Evolutionary conservation across 257 asterid genomes (phyloP), one percentile per base, ranked within the genome.

Genomic region (Fraxinus quadrangulata): DNA sequence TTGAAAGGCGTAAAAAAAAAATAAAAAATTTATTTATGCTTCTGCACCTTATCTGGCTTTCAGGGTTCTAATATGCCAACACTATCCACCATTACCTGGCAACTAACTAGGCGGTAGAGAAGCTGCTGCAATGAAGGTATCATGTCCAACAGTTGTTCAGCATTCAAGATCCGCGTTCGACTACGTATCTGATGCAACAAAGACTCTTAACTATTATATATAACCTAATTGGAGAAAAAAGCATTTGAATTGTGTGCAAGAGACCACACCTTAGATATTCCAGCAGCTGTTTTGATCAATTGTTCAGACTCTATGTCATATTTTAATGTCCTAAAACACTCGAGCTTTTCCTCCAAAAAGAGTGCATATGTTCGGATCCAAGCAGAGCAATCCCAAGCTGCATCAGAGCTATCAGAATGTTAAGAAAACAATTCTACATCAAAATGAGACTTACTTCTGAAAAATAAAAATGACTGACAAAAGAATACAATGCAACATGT

Each of bases 331-430:
- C 97, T 85, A 77, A 85, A 89, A 61, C 97, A 94, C 79, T 92
- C 97, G 0, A 94, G 81, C 71, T 97, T 88, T 88, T 94, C 97
- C 87, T 94, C 98, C 6, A 94, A 75, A 88, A 86, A 94, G 37
- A 90, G 88, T 11, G 97, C 97, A 66, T 94, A 94, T 19, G 97
- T 77, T 28, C 98, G 86, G 1, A 94, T 88, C 96, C 98, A 94
- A 33, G 94, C 91, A 42, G 97, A 89, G 85, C 98, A 94, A 84
- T 94, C 98, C 97, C 97, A 94, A 72, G 97, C 97, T 94, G 90
- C 90, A 88, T 37, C 16, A 74, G 9, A 68, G 79, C 77, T 47
- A 75, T 59, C 42, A 24, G 63, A 63, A 70, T 21, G 67, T 89
- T 65, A 80, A 51, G 23, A 75, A 28, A 63, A 63, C 17, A 8